Conservation (phyloP, 2,329 filamentous ascomycete species). For the Fusarium musae region DNA sequence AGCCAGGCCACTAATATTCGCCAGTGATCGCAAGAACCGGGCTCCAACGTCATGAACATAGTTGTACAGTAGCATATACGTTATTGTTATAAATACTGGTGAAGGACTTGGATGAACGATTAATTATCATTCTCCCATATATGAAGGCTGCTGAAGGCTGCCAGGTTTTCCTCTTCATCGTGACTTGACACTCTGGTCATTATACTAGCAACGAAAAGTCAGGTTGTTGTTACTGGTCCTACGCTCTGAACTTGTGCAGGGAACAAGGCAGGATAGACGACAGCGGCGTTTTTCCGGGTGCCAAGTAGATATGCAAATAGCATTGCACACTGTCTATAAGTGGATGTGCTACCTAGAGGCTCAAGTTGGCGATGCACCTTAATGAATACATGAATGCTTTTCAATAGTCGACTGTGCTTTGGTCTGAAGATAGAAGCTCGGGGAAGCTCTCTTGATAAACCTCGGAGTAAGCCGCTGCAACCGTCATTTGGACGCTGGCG, state of each 20-base stretch:
- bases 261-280: slow-evolving; percentile 37
- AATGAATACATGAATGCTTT: slow-evolving; percentile 46
- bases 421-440: background rate
- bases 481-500: background rate
- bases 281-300: slow-evolving; percentile 29
- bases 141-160: slow-evolving; percentile 32
- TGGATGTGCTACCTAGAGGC: slow-evolving; percentile 32
- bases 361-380: slow-evolving; percentile 42
- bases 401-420: background rate
- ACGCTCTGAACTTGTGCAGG: slow-evolving; percentile 23
- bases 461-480: background rate
- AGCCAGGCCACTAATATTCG: background rate
- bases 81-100: slow-evolving; percentile 34
- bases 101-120: slow-evolving; percentile 38
- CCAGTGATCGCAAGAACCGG: slow-evolving; percentile 46
- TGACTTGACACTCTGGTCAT: slow-evolving; percentile 31
- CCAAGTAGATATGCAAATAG: slow-evolving; percentile 38
- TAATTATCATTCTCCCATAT: slow-evolving; percentile 23
- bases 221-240: slow-evolving; percentile 15
- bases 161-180: slow-evolving; percentile 34
- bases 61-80: slow-evolving; percentile 43
- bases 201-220: slow-evolving; percentile 11
- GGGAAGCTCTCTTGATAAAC: background rate
- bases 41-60: slow-evolving; percentile 42
- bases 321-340: slow-evolving; percentile 39